Conservation (phyloP, 2,329 filamentous ascomycete species). For the Xylariaceae sp. region DNA sequence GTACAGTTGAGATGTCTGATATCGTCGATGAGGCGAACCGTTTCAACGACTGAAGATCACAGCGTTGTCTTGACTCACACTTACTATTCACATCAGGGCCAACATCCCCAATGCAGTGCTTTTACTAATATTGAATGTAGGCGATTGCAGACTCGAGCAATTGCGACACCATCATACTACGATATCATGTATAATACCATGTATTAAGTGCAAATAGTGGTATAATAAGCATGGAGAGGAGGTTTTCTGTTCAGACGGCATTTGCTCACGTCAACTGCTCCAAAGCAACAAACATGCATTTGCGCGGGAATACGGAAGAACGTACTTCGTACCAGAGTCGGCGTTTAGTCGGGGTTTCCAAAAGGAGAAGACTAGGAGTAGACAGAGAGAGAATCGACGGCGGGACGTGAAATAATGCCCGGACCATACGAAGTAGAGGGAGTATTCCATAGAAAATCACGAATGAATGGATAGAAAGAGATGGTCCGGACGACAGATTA, state of each 20-base stretch:
- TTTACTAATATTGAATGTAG: not conserved
- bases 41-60: not conserved
- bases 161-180: no score
- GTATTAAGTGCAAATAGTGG: no score
- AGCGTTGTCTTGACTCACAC: not conserved
- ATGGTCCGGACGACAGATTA: no score
- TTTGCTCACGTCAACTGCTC: not conserved
- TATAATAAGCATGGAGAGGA: no score
- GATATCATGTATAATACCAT: no score
- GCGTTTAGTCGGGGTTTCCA: not conserved
- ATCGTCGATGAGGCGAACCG: not conserved
- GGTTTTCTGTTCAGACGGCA: no score
- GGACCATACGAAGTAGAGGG: no score
- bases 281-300: not conserved
- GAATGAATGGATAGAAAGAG: no score
- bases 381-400: not conserved
- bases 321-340: not conserved
- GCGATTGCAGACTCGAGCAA: not conserved
- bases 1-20: not conserved
- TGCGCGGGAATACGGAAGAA: not conserved
- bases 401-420: not conserved
- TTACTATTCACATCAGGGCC: not conserved
- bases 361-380: not conserved
- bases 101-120: not conserved
- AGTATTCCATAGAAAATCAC: no score